These are phyloP conservation scores for Wickerhamiella galacta DNA, from an alignment of 805 yeast genomes.

Conservation along the genomic window DNA sequence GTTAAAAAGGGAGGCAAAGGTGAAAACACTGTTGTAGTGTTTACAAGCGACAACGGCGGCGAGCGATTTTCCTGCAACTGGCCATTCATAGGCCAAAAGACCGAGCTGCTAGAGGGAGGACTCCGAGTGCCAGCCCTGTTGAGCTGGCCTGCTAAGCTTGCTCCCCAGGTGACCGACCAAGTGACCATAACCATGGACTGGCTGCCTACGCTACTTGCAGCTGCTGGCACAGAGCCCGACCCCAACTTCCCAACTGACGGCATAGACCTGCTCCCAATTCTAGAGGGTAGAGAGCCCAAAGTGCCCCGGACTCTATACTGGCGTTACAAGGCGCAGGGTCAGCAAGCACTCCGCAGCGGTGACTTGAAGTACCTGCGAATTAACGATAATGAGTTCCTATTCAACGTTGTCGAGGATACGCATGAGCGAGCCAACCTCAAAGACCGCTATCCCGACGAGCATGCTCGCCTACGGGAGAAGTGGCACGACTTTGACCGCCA, in stretches of 20 bases:
- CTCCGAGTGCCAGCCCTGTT: conserved; percentile 39
- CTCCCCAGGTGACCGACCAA: conserved; percentile 19
- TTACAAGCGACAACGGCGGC: conserved; percentile 51
- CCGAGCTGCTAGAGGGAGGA: conserved; percentile 47
- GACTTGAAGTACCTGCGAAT: conserved; percentile 12
- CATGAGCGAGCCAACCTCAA: conserved; percentile 37
- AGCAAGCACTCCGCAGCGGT: conserved; percentile 12
- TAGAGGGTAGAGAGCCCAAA: conserved; percentile 18
- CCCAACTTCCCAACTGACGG: conserved; percentile 35
- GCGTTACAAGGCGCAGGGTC: conserved; percentile 13
- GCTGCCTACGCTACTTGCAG: conserved; percentile 36
- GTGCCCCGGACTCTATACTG: conserved; percentile 13
- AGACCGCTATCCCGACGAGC: conserved; percentile 22
- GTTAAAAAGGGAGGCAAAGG: conserved; percentile 29
- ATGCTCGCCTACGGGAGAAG: conserved; percentile 28
- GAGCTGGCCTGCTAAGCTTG: conserved; percentile 25
- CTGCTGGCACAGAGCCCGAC: conserved; percentile 34
- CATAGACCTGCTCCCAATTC: conserved; percentile 22
- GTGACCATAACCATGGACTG: conserved; percentile 46
- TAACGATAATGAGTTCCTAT: conserved; percentile 13
- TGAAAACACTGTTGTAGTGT: conserved; percentile 39
- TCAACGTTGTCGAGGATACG: conserved; percentile 25
- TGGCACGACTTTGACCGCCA: conserved; percentile 27
- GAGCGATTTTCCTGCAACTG: conserved; percentile 45
- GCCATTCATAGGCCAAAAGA: conserved; percentile 34